phyloP scores from a whole-genome alignment of 495 filamentous ascomycete species.

The Chaetomium cochliodes region DNA sequence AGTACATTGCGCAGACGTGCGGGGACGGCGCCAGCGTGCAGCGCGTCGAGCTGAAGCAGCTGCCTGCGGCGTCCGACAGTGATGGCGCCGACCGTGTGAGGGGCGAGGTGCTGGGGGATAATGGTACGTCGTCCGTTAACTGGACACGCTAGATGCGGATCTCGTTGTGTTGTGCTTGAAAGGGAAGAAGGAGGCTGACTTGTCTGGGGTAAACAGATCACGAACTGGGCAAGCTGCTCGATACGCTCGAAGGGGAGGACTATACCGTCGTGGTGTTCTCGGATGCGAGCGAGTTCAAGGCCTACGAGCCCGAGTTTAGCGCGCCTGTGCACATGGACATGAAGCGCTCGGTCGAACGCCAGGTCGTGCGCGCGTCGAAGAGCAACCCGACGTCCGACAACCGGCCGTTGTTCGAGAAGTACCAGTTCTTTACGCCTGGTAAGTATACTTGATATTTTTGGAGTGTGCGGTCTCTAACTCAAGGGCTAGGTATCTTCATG shows the following conservation, averaged over 20 bases:
- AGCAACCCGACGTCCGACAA: conserved; percentile 31
- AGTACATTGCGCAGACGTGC: conserved; percentile 37
- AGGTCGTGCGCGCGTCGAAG: conserved; percentile 22
- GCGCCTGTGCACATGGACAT: conserved; percentile 49
- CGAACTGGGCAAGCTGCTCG: conserved; percentile 41
- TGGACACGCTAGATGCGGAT: not conserved
- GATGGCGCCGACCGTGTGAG: conserved; percentile 46
- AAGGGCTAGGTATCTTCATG: conserved; percentile 65
- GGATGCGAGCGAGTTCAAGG: conserved; percentile 39
- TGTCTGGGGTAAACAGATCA: conserved; percentile 34
- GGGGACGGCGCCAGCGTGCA: conserved; percentile 42
- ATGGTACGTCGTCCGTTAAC: conserved; percentile 60
- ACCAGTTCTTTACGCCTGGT: conserved; percentile 82
- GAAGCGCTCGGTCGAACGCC: conserved; percentile 40
- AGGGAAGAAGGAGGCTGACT: conserved; percentile 19
- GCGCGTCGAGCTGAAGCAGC: conserved; percentile 51
- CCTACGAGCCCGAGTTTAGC: conserved; percentile 49
- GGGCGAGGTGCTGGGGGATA: conserved; percentile 56
- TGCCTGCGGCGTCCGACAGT: conserved; percentile 43
- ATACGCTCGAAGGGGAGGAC: conserved; percentile 32
- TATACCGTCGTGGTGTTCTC: conserved; percentile 52
- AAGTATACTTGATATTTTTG: not conserved
- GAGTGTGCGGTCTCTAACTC: not conserved
- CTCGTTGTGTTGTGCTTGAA: not conserved
- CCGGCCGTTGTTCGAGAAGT: conserved; percentile 78